These are phyloP conservation scores for Phaeotremella skinneri DNA, from an alignment of 768 basidiomycete genomes.

Conservation along the genomic window DNA sequence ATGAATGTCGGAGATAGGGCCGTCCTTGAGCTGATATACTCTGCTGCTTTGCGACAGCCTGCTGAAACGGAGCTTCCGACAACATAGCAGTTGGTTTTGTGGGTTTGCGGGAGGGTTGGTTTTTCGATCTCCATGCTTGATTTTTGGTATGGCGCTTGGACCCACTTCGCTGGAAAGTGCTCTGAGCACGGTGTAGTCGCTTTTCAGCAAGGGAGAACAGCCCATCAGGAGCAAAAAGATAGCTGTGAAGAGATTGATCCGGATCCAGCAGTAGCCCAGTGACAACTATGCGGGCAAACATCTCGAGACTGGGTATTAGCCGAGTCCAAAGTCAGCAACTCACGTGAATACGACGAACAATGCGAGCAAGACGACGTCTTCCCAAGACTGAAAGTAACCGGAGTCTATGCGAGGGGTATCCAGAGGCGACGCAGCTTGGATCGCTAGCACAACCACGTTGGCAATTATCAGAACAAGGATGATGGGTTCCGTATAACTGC, in stretches of 20 bases:
- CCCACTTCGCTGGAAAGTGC: slow-evolving; percentile 1
- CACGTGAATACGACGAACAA: slow-evolving; percentile 85
- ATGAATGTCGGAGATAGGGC: slow-evolving; percentile 87
- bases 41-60: slow-evolving; percentile 50
- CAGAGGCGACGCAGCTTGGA: slow-evolving; percentile 69
- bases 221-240: slow-evolving; percentile 23
- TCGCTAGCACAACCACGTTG: slow-evolving; percentile 75
- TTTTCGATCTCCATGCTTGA: slow-evolving; percentile 20
- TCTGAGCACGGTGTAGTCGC: slow-evolving; percentile 13
- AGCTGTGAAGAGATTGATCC: slow-evolving; percentile 54
- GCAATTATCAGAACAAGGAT: slow-evolving; percentile 80
- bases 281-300: slow-evolving; percentile 80
- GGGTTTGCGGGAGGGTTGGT: slow-evolving; percentile 13
- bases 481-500: slow-evolving; percentile 78
- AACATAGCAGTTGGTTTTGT: slow-evolving; percentile 11
- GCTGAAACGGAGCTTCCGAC: slow-evolving; percentile 53
- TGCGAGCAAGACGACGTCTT: slow-evolving; percentile 78
- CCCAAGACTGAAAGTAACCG: slow-evolving; percentile 87
- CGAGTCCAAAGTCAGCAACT: slow-evolving; percentile 42
- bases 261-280: slow-evolving; percentile 83
- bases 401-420: slow-evolving; percentile 32
- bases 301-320: slow-evolving; percentile 64
- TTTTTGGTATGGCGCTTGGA: slow-evolving; percentile 5
- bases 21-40: slow-evolving; percentile 53
- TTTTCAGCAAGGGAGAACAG: slow-evolving; percentile 15